phyloP scores from a whole-genome alignment of 1,284 basidiomycete species.

The Acaromyces ingoldii region DNA sequence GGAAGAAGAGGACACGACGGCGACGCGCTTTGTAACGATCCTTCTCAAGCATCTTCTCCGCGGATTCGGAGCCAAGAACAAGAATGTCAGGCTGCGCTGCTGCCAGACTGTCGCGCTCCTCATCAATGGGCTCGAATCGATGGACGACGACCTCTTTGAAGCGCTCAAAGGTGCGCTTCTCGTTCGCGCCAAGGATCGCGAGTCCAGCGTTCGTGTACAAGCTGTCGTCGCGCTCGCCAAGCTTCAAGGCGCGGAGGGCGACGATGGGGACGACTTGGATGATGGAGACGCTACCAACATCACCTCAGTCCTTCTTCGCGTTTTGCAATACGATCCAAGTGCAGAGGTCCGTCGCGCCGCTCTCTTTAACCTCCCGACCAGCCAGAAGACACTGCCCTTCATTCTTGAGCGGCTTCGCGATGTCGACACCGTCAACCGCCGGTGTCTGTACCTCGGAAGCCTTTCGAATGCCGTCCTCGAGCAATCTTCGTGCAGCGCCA shows the following conservation, averaged over 20 bases:
- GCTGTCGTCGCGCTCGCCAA: slow-evolving; percentile 80
- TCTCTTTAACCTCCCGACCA: slow-evolving; percentile 71
- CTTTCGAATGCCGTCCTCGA: slow-evolving; percentile 14
- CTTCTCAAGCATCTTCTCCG: slow-evolving; percentile 73
- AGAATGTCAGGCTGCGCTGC: slow-evolving; percentile 74
- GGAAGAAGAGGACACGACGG: slow-evolving; percentile 67
- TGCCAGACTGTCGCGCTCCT: slow-evolving; percentile 63
- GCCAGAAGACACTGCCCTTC: slow-evolving; percentile 59
- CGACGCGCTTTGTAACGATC: slow-evolving; percentile 66
- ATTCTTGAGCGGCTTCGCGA: slow-evolving; percentile 80
- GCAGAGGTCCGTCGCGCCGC: slow-evolving; percentile 85
- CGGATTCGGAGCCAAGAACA: slow-evolving; percentile 85
- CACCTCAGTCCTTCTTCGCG: slow-evolving; percentile 62
- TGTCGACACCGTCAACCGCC: slow-evolving; percentile 73
- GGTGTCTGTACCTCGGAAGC: slow-evolving; percentile 67
- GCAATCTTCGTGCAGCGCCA: not conserved
- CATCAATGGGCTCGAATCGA: slow-evolving; percentile 26
- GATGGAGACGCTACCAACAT: slow-evolving; percentile 61
- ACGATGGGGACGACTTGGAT: slow-evolving; percentile 56
- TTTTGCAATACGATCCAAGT: slow-evolving; percentile 63
- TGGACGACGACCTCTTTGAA: slow-evolving; percentile 68
- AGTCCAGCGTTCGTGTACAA: slow-evolving; percentile 73
- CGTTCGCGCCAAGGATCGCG: slow-evolving; percentile 80
- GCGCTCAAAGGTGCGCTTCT: slow-evolving; percentile 66
- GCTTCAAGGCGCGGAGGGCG: slow-evolving; percentile 62